phyloP scores from a whole-genome alignment of 805 yeast genomes.

The Cyberlindnera suaveolens region DNA sequence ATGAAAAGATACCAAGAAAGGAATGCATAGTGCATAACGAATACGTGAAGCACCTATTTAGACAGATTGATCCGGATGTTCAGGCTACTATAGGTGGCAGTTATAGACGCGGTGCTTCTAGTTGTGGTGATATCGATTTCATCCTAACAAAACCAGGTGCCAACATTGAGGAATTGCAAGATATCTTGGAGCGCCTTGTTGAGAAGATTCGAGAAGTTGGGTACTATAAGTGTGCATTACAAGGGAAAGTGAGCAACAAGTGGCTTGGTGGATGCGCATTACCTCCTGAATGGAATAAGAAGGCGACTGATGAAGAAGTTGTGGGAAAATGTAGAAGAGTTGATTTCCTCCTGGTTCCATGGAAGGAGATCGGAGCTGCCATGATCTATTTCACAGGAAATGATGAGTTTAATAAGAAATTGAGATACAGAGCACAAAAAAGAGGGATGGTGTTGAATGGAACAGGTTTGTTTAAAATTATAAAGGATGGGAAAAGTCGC shows the following conservation, averaged over 20 bases:
- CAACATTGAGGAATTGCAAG: slow-evolving; percentile 18
- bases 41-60: slow-evolving; percentile 22
- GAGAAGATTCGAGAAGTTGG: slow-evolving; percentile 21
- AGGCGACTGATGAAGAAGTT: slow-evolving; percentile 27
- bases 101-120: slow-evolving; percentile 40
- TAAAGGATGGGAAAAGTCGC: slow-evolving; percentile 5
- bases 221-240: slow-evolving; percentile 23
- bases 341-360: slow-evolving; percentile 44
- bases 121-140: slow-evolving; percentile 50
- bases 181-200: slow-evolving; percentile 19
- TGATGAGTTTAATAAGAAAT: slow-evolving; percentile 41
- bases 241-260: slow-evolving; percentile 16
- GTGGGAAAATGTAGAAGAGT: slow-evolving; percentile 41
- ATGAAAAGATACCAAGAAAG: slow-evolving; percentile 35
- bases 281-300: slow-evolving; percentile 15
- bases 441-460: slow-evolving; percentile 34
- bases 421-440: slow-evolving; percentile 37
- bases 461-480: slow-evolving; percentile 34
- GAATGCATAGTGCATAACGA: slow-evolving; percentile 38
- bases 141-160: slow-evolving; percentile 34
- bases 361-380: slow-evolving; percentile 40
- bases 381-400: slow-evolving; percentile 51
- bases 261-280: slow-evolving; percentile 33
- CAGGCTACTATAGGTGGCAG: slow-evolving; percentile 42
- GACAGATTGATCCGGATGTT: slow-evolving; percentile 30